phyloP scores from a whole-genome alignment of 768 basidiomycete genomes.

The Suillus subalutaceus region DNA sequence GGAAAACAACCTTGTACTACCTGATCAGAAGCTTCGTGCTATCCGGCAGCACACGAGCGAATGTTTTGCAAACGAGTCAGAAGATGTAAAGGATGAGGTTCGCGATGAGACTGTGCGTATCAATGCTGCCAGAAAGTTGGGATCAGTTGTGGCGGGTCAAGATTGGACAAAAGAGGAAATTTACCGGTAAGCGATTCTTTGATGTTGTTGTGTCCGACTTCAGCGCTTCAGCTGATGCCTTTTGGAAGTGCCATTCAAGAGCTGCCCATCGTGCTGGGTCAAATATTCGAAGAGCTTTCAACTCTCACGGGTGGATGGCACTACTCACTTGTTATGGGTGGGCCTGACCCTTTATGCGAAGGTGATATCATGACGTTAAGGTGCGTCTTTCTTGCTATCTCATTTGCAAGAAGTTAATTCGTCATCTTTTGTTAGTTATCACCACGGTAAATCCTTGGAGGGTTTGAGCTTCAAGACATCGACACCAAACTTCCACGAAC shows the following conservation, averaged over 20 bases:
- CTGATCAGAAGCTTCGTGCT: neutral
- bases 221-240: neutral
- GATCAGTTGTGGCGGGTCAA: neutral
- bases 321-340: slow-evolving; percentile 3
- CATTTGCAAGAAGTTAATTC: neutral
- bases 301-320: neutral
- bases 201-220: neutral
- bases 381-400: neutral
- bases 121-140: neutral
- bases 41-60: neutral
- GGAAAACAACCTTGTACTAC: neutral
- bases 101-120: neutral
- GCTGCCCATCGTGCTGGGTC: neutral
- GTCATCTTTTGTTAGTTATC: neutral
- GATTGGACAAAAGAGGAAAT: neutral
- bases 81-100: neutral
- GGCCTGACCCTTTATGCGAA: neutral
- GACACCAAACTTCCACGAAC: neutral
- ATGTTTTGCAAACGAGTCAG: neutral
- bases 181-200: neutral
- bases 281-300: neutral
- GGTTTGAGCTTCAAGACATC: neutral
- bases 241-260: neutral
- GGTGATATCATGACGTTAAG: neutral
- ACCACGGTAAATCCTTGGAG: neutral